Base-by-base conservation (phyloP, 768 basidiomycete genomes). In the Suillus occidentalis region DNA sequence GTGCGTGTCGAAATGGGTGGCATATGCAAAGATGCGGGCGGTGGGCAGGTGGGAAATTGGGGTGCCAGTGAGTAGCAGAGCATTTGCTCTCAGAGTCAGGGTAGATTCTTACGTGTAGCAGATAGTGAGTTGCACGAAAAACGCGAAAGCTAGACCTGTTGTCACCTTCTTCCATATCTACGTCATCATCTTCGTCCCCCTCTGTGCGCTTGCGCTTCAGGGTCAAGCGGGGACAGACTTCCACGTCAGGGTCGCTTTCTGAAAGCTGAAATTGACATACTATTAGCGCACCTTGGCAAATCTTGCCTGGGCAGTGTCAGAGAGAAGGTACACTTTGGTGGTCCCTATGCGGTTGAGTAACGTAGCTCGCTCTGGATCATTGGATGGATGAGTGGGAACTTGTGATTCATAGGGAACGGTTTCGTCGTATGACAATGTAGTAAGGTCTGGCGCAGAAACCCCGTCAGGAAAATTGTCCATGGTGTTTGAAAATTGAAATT, bases 41-140 rank as follows among this genome's bases (percentile, higher is more conserved):
- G 93, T 95, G 28, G 91, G 86, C 10, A 95, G 83, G 69, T 88
- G 84, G 5, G 88, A 81, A 64, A 95, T 91, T 0, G 93, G 90
- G 8, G 84, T 71, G 28, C 93, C 93, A 6, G 80, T 82, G n/a
- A 94, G 72, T 58, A 93, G 83, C 52, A 95, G 77, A 6, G 93
- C 92, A 73, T 94, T 87, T 7, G 76, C 69, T 67, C 92, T 84
- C 0, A 59, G 10, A 40, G 57, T 40, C 64, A 84, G 75, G 28
- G 78, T 70, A 14, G 79, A 71, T 67, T 86, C 87, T 87, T 18
- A 58, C 18, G 16, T 9, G 22, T 20, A 25, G 39, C 25, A 28
- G 3, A 6, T 16, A 28, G 25, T 59, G 70, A 73, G 22, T 73
- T 70, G 69, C 65, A 28, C 20, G 39, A 0, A 6, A 28, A 40